phyloP scores from a whole-genome alignment of 2,329 filamentous ascomycete genomes.

The Rasamsonia emersonii region DNA sequence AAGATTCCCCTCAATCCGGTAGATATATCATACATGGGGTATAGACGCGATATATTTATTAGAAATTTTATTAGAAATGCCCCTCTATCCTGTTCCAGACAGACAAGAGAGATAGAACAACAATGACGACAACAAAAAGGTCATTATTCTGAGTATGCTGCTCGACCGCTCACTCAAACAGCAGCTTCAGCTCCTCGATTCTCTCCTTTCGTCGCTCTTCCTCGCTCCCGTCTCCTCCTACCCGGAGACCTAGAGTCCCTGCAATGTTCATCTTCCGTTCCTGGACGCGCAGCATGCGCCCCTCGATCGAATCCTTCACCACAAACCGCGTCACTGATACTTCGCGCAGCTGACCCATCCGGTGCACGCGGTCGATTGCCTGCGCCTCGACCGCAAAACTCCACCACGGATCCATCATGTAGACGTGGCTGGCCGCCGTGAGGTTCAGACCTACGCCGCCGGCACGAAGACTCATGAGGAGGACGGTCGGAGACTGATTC shows the following conservation, averaged over 20 bases:
- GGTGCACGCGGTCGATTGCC: conserved; percentile 93
- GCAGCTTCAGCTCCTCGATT: conserved; percentile 88
- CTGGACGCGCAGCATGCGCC: conserved; percentile 87
- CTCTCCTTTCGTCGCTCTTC: conserved; percentile 85
- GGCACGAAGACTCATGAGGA: conserved; percentile 77
- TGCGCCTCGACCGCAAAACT: conserved; percentile 94
- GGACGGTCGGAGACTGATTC: conserved; percentile 39
- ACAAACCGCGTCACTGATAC: conserved; percentile 85
- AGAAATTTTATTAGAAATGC: no score
- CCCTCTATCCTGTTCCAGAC: no score
- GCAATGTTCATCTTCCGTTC: conserved; percentile 84
- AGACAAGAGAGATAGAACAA: no score
- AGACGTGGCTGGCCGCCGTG: conserved; percentile 80
- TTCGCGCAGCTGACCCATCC: conserved; percentile 85
- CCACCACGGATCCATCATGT: conserved; percentile 99
- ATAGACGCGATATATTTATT: no score
- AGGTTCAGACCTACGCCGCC: conserved; percentile 92
- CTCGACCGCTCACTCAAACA: conserved; percentile 56
- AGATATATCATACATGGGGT: no score
- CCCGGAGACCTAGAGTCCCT: conserved; percentile 91
- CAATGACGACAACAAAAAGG: no score
- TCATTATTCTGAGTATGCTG: no score
- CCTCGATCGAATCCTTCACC: conserved; percentile 83
- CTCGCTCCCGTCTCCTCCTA: conserved; percentile 77
- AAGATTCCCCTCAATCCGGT: no score